Conservation (phyloP, 73 alveolate genomes). For the Paramecium octaurelia region DNA sequence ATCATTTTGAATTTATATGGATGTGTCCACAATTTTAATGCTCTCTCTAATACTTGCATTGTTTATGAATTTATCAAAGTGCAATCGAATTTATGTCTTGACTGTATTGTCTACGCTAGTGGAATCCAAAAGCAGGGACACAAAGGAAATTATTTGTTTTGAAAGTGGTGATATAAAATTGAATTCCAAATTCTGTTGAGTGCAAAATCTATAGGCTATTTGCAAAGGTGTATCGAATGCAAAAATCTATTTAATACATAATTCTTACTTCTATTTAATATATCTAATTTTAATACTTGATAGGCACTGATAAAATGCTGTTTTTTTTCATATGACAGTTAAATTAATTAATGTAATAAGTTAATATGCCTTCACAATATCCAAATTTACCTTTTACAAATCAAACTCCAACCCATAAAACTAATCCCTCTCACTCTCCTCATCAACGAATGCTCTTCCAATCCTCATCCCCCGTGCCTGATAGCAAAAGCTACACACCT, state of each 20-base stretch:
- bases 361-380: background rate
- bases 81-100: background rate
- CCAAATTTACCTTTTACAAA: background rate
- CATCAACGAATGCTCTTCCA: background rate
- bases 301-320: background rate
- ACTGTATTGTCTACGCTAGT: background rate
- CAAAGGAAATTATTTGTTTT: constrained; percentile 12
- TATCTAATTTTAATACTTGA: background rate
- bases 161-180: constrained; percentile 42
- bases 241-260: background rate
- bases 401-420: background rate
- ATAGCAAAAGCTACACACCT: background rate
- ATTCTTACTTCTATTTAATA: background rate
- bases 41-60: background rate
- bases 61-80: constrained; percentile 32
- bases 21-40: background rate
- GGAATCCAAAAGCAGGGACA: background rate
- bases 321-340: constrained; percentile 39
- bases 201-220: constrained; percentile 1
- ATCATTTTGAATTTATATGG: background rate
- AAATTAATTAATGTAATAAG: constrained; percentile 26
- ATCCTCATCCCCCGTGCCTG: background rate
- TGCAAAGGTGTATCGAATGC: constrained; percentile 19
- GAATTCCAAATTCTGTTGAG: background rate
- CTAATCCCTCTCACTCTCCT: background rate